These are phyloP conservation scores for Macrotyloma uniflorum DNA, from an alignment of 306 rosid species.

Conservation along the genomic window DNA sequence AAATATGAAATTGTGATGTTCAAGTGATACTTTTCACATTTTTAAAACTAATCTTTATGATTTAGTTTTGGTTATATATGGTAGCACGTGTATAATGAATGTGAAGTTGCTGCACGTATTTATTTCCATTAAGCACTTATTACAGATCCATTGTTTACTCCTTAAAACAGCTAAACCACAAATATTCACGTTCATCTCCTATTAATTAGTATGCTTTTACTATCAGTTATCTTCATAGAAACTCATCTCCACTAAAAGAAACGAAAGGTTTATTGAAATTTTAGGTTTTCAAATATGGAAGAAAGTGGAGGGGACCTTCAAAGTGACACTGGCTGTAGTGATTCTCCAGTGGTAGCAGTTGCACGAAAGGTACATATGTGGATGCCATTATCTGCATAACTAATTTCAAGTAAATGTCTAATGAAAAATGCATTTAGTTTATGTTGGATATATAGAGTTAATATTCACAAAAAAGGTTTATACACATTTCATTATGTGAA, in stretches of 20 bases:
- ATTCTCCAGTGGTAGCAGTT: constrained; percentile 42
- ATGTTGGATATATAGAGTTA: no score
- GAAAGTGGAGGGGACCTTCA: constrained; percentile 11
- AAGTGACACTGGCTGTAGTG: constrained; percentile 12
- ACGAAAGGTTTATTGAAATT: not conserved
- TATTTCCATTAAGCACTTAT: not conserved
- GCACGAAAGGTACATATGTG: constrained; percentile 52
- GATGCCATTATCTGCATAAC: not conserved
- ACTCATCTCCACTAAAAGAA: not conserved
- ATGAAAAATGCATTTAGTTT: no score
- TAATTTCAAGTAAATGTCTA: not conserved
- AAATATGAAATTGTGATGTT: no score
- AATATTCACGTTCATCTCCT: not conserved
- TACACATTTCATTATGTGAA: no score
- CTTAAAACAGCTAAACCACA: constrained; percentile 33
- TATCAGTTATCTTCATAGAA: not conserved
- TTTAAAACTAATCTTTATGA: not conserved
- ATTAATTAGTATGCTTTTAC: not conserved
- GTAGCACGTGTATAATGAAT: constrained; percentile 15
- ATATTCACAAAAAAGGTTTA: no score
- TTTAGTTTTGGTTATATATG: constrained; percentile 4
- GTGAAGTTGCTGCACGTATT: constrained; percentile 24
- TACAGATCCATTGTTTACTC: constrained; percentile 27
- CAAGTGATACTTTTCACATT: no score
- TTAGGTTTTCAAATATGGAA: constrained; percentile 39